Percentiles rank a stretch among this genome's conserved stretches.
Conservation (phyloP, 164 flowering plant genomes). For the Vitis labrusca region DNA sequence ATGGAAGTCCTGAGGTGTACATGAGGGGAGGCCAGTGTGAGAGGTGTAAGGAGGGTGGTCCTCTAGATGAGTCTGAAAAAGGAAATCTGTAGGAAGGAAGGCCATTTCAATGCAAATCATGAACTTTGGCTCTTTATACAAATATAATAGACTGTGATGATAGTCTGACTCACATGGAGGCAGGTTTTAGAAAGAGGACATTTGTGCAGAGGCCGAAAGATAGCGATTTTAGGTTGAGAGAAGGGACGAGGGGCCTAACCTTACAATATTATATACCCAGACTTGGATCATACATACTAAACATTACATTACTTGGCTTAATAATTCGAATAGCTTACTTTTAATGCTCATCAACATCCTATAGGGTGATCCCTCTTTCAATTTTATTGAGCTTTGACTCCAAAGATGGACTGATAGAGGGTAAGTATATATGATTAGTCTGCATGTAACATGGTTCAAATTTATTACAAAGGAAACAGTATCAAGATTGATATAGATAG, state of each 20-base stretch:
- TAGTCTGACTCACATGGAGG: conserved; percentile 20
- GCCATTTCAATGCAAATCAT: conserved; percentile 17
- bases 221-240: conserved; percentile 27
- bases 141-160: background rate
- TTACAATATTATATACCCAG: background rate
- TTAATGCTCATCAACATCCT: no score
- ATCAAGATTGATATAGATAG: no score
- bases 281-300: no score
- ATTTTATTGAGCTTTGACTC: no score
- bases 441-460: no score
- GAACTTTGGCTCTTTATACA: background rate
- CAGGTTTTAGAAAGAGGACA: conserved; percentile 15
- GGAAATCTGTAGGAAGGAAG: conserved; percentile 32
- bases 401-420: no score
- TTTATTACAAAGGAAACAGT: no score
- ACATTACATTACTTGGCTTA: no score
- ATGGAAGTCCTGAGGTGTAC: conserved; percentile 33
- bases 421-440: no score
- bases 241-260: conserved; percentile 19
- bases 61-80: conserved; percentile 29
- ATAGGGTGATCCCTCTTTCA: no score
- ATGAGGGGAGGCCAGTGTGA: conserved; percentile 31
- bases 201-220: conserved; percentile 27
- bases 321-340: no score
- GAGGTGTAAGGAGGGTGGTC: conserved; percentile 26